Percentiles rank a stretch among this genome's conserved stretches.
Conservation (phyloP, 1,139 yeast genomes). For the Diutina rugosa region DNA sequence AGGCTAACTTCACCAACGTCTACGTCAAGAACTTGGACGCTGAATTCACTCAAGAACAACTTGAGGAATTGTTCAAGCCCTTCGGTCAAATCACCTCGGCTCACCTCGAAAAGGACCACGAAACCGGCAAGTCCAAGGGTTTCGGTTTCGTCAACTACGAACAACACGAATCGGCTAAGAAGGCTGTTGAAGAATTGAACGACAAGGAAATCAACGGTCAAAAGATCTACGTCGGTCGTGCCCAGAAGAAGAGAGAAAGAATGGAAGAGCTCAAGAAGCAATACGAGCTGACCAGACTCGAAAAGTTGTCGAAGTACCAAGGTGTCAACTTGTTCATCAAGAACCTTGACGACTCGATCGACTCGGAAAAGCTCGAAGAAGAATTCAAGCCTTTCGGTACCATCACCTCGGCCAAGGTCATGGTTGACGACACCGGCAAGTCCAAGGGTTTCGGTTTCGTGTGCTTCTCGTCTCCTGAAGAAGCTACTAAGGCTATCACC, state of each 20-base stretch:
- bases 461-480: slow-evolving; percentile 96
- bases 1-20: slow-evolving; percentile 90
- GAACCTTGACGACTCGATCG: slow-evolving; percentile 89
- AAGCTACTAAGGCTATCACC: slow-evolving; percentile 96
- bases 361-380: slow-evolving; percentile 84
- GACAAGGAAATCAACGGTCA: slow-evolving; percentile 79
- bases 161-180: slow-evolving; percentile 74
- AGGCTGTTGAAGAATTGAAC: slow-evolving; percentile 88
- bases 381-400: slow-evolving; percentile 90
- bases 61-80: slow-evolving; percentile 58
- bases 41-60: slow-evolving; percentile 62
- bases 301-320: slow-evolving; percentile 88
- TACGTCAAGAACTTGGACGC: slow-evolving; percentile 81
- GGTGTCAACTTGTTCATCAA: slow-evolving; percentile 95
- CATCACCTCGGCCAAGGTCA: slow-evolving; percentile 93
- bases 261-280: slow-evolving; percentile 91
- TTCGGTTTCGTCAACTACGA: slow-evolving; percentile 93
- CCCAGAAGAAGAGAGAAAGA: slow-evolving; percentile 98
- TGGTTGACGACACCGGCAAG: slow-evolving; percentile 90
- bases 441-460: slow-evolving; percentile 98
- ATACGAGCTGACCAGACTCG: slow-evolving; percentile 87
- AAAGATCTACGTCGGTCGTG: slow-evolving; percentile 91
- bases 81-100: slow-evolving; percentile 80
- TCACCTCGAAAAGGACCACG: slow-evolving; percentile 68
- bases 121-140: slow-evolving; percentile 78